These are phyloP conservation scores for Trichoderma gracile DNA, from an alignment of 2,329 filamentous ascomycete genomes.

Conservation along the genomic window DNA sequence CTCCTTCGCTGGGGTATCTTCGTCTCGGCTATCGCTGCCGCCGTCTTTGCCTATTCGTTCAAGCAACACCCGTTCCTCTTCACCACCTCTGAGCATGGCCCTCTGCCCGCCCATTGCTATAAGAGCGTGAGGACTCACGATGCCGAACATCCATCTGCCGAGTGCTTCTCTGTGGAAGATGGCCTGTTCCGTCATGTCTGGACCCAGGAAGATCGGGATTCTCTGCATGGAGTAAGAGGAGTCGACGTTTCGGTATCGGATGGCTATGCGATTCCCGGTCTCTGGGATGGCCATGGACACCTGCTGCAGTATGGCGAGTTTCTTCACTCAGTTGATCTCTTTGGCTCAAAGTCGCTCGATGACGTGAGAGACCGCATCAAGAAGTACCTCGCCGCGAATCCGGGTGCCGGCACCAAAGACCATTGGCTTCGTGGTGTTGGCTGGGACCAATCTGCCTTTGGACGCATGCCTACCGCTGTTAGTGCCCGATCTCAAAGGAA, in stretches of 20 bases:
- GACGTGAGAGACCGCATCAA: slow-evolving; percentile 56
- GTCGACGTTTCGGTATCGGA: slow-evolving; percentile 26
- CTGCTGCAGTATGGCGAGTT: slow-evolving; percentile 67
- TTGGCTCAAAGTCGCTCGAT: slow-evolving; percentile 56
- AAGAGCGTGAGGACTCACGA: slow-evolving; percentile 42
- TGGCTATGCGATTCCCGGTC: slow-evolving; percentile 63
- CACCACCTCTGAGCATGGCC: slow-evolving; percentile 1
- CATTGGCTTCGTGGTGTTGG: slow-evolving; percentile 68
- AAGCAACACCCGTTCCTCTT: slow-evolving; percentile 34
- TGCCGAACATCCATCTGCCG: slow-evolving; percentile 40
- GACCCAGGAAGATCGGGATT: slow-evolving; percentile 35
- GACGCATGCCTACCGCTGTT: slow-evolving; percentile 65
- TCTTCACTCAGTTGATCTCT: slow-evolving; percentile 64
- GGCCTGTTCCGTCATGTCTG: slow-evolving; percentile 56
- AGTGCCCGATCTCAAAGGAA: slow-evolving; percentile 32
- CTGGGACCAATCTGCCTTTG: slow-evolving; percentile 69
- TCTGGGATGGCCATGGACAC: slow-evolving; percentile 73
- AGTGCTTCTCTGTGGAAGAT: slow-evolving; percentile 58
- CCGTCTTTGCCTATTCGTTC: slow-evolving; percentile 39
- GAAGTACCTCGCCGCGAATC: slow-evolving; percentile 52
- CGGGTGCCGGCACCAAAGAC: slow-evolving; percentile 52
- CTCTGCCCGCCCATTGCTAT: slow-evolving; percentile 43
- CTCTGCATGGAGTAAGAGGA: slow-evolving; percentile 28
- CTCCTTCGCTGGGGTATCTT: slow-evolving; percentile 36
- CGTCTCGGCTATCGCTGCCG: slow-evolving; percentile 35